Evolutionary conservation across 805 yeast species (phyloP), one percentile per base, ranked within the genome.

Genomic region (Saturnispora kantuleensis): DNA sequence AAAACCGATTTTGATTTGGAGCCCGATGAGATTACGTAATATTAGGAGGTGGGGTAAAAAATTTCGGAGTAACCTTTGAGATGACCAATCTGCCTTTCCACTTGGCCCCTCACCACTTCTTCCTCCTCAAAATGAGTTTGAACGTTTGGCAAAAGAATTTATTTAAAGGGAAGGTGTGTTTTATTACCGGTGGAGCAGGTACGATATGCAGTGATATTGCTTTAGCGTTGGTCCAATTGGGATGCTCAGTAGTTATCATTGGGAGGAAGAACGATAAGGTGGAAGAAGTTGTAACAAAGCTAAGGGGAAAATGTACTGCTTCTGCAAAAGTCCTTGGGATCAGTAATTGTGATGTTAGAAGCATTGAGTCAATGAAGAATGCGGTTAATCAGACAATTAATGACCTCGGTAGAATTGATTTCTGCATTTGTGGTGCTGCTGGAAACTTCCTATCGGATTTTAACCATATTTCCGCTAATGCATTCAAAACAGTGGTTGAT

Each of bases 111-210:
- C 11, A 13, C 11, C 13, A 13, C 17, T 37, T 5, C 4, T n/a
- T 29, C 21, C 30, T n/a, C 21, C 15, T 41, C 18, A 12, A 13
- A 26, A 13, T n/a, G 18, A 9, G 31, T 13, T 31, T 36, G 16
- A 37, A 18, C 30, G 49, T 53, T 1, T 64, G 67, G 67, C 79
- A 80, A 51, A 76, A 80, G 1, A 83, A 74, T 51, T 55, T 87
- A 34, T 88, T 88, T 67, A 71, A 77, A 47, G 94, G 84, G 11
- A 88, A 88, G 60, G 96, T 86, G 2, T 93, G 79, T 5, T 84
- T 89, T 52, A 85, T 87, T 42, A 90, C 97, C 1, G 97, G 97
- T 5, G 97, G 97, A 11, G 93, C 97, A 2, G 97, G 97, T 10
- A 79, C 95, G n/a, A 89, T 90, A 45, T 89, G 97, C 62, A 69